Evolutionary conservation across 768 basidiomycete species (phyloP), one percentile per base, ranked within the genome.

Genomic region (Rhodotorula diobovata): DNA sequence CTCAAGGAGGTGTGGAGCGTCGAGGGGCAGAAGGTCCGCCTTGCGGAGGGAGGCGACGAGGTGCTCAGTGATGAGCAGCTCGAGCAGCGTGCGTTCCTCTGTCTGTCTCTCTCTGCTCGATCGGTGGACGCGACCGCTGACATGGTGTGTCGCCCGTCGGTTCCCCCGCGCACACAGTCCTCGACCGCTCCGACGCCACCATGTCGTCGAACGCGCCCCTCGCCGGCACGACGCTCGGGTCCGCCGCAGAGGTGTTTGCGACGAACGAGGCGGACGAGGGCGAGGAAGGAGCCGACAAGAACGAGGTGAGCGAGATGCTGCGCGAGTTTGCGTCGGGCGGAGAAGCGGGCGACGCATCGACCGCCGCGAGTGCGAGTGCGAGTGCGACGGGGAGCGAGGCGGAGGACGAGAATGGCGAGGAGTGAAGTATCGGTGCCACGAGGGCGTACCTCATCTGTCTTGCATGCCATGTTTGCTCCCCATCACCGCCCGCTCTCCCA

Each of bases 21-120:
- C 7, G 93, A 95, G 77, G 89, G 89, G 25, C 91, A 97, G 81
- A 88, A 93, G 78, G 91, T 97, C 68, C 86, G 91, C 63, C 88
- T 97, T 20, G 91, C 92, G 28, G 87, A 87, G 4, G 85, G 87
- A 76, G 90, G 87, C 28, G 86, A 85, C 56, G 85, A 85, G 45
- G 87, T 97, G 61, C 83, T 99, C 76, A 89, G 87, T 72, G 90
- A 96, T 63, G 85, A 84, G 51, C 91, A 96, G 76, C 81, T 99
- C 46, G 87, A 88, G 34, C 83, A 86, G 78, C 82, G 98, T 61
- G 41, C 83, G 87, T 58, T 66, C 30, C 4, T 28, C 56, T n/a
- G 45, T 30, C 32, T 46, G 28, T 48, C 41, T 9, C 21, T 30
- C n/a, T 0, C 46, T 20, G 1, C 30, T 0, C 45, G n/a, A n/a